Evolutionary conservation across 257 asterid genomes (phyloP), one percentile per base, ranked within the genome.

Genomic region (Parsonsia alboflavescens): DNA sequence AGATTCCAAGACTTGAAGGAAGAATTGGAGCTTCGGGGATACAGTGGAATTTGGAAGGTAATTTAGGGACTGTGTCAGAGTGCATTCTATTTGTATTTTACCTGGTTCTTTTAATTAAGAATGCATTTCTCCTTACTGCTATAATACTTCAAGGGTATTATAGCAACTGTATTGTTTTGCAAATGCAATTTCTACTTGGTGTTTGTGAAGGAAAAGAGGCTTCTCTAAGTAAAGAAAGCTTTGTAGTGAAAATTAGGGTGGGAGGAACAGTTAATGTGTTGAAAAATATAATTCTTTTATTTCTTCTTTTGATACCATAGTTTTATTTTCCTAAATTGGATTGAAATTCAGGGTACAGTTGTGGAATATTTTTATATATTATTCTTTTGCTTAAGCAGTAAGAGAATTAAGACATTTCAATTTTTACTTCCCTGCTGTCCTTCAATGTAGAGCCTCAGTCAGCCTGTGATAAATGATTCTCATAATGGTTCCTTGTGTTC

Each of bases 41-140:
- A 94, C 85, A 83, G 13, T 84, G 98, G 99, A 84, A 87, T 94
- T 80, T 94, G 97, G 99, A 92, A 92, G 98, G 99, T 94, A 80
- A 76, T 53, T 70, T 66, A 52, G 68, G 45, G 49, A 36, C 16
- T 33, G 26, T 17, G 50, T 7, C 50, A 65, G 15, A 21, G 12
- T 39, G 19, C 49, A 24, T 59, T 65, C 36, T 41, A 42, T 54
- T 41, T 21, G 45, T 46, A 46, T 65, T 73, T 65, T 33, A n/a
- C 56, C 2, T 68, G 42, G 2, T 58, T 21, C 12, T 30, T 22
- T 41, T 72, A 17, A 57, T 8, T 28, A 41, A 36, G 46, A 63
- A 17, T 39, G 72, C 66, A 33, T 64, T 15, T 41, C 52, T 54
- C 46, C 33, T 30, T 39, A 36, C 49, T 39, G 48, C 22, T 64